Percentiles rank a stretch among this genome's conserved stretches.
Evolutionary conservation across 2,329 filamentous ascomycete species (phyloP).

Genomic region (Trichophaea hybrida): DNA sequence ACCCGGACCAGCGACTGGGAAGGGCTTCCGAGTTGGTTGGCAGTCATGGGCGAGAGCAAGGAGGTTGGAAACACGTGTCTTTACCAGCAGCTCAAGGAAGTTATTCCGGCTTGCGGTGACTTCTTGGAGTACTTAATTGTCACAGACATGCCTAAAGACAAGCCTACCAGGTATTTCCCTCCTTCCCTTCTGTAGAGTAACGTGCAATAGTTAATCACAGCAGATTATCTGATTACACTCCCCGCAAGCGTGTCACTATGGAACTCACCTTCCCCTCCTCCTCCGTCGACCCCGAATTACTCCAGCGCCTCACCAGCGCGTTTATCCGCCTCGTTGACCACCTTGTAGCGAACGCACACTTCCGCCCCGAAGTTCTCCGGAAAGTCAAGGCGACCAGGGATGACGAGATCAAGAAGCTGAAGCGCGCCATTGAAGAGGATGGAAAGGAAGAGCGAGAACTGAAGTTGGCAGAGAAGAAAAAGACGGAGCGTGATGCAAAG

Average conservation of each 20-base stretch:
- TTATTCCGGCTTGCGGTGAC: conserved; percentile 37
- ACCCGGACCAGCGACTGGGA: conserved; percentile 84
- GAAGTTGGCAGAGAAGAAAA: conserved; percentile 63
- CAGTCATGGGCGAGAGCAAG: conserved; percentile 91
- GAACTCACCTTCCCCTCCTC: conserved; percentile 43
- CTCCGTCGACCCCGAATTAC: conserved; percentile 38
- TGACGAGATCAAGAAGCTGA: conserved; percentile 62
- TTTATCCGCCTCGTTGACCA: conserved; percentile 75
- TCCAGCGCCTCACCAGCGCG: conserved; percentile 21
- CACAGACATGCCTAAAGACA: conserved; percentile 76
- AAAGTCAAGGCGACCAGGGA: conserved; percentile 73
- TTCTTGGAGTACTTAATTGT: conserved; percentile 75
- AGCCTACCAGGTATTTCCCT: conserved; percentile 59
- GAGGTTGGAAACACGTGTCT: conserved; percentile 82
- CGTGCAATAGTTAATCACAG: conserved; percentile 8
- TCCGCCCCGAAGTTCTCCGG: conserved; percentile 77
- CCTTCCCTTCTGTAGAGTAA: background rate
- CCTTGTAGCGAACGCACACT: conserved; percentile 62
- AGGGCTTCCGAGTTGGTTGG: conserved; percentile 80
- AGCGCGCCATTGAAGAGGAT: conserved; percentile 62
- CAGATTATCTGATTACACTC: conserved; percentile 67
- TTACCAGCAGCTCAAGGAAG: conserved; percentile 72
- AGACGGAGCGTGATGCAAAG: conserved; percentile 77
- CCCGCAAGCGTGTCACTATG: conserved; percentile 76
- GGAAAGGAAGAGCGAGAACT: conserved; percentile 63